phyloP scores from a whole-genome alignment of 192 early-diverging fungal genomes.

The Umbelopsis ramanniana region DNA sequence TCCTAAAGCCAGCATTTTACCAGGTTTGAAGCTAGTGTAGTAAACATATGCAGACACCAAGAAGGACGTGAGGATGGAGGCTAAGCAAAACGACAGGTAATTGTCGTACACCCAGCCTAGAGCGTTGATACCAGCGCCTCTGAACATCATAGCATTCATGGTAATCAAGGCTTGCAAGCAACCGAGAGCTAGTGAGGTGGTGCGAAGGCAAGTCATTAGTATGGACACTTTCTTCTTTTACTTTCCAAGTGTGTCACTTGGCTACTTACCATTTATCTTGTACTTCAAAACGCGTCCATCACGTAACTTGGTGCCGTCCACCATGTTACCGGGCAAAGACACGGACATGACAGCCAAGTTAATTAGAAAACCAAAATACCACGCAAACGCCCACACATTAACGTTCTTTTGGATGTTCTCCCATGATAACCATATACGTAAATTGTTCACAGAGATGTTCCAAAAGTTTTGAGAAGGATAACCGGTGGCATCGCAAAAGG shows the following conservation, averaged over 20 bases:
- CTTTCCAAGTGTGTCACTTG: neutral
- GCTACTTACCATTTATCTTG: slow-evolving; percentile 72
- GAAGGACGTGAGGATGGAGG: slow-evolving; percentile 68
- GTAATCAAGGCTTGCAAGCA: slow-evolving; percentile 59
- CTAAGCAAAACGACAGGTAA: slow-evolving; percentile 71
- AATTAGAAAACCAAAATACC: slow-evolving; percentile 48
- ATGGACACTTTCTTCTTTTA: neutral
- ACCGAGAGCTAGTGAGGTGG: slow-evolving; percentile 21
- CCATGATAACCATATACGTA: slow-evolving; percentile 26
- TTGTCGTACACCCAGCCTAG: slow-evolving; percentile 84
- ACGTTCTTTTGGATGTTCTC: slow-evolving; percentile 42
- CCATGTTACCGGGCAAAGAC: slow-evolving; percentile 67
- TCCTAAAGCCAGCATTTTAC: slow-evolving; percentile 72
- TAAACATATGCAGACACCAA: slow-evolving; percentile 73
- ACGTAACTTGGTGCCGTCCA: slow-evolving; percentile 72
- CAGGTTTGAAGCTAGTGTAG: slow-evolving; percentile 69
- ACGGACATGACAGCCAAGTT: slow-evolving; percentile 45
- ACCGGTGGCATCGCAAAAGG: slow-evolving; percentile 49
- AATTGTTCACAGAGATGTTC: slow-evolving; percentile 23
- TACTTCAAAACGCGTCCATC: slow-evolving; percentile 78
- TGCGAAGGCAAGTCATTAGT: neutral
- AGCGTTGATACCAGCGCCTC: slow-evolving; percentile 58
- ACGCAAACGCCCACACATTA: slow-evolving; percentile 54
- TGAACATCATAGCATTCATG: slow-evolving; percentile 48
- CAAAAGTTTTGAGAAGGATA: slow-evolving; percentile 53